These are phyloP conservation scores for Trypethelium eluteriae DNA, from an alignment of 495 filamentous ascomycete genomes.

Conservation along the genomic window DNA sequence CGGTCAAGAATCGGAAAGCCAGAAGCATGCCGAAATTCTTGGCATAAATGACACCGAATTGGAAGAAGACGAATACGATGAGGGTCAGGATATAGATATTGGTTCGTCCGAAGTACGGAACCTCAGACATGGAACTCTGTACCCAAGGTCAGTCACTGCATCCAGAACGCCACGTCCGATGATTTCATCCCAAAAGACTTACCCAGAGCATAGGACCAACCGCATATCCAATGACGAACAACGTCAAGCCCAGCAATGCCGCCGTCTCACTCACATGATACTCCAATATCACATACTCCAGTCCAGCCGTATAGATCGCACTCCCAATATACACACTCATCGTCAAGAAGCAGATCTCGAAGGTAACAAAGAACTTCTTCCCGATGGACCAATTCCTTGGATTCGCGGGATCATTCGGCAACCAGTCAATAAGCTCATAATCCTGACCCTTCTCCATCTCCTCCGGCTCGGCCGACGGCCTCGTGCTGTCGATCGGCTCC, in stretches of 20 bases:
- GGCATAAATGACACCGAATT: constrained; percentile 41
- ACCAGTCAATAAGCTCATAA: not conserved
- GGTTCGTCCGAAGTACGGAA: constrained; percentile 45
- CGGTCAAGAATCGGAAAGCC: constrained; percentile 48
- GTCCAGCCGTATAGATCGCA: constrained; percentile 60
- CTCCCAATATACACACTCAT: constrained; percentile 31
- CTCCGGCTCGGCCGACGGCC: too few species aligned
- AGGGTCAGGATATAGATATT: constrained; percentile 45
- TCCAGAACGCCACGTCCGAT: not conserved
- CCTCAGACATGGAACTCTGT: constrained; percentile 36
- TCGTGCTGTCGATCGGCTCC: not conserved
- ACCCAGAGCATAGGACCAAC: constrained; percentile 12
- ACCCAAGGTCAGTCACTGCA: not conserved
- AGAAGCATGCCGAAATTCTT: constrained; percentile 47
- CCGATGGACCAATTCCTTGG: constrained; percentile 37
- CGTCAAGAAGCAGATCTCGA: constrained; percentile 25
- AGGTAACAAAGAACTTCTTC: constrained; percentile 51
- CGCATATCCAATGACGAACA: constrained; percentile 33
- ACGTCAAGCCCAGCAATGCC: constrained; percentile 56
- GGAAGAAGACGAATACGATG: constrained; percentile 46
- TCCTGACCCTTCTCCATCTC: constrained; percentile 1
- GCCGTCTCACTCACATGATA: constrained; percentile 62
- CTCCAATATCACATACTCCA: constrained; percentile 49
- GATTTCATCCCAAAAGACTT: not conserved
- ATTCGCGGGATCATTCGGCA: constrained; percentile 25